Evolutionary conservation across 805 yeast species (phyloP).

Genomic region (Isabelozyma pseudorhagii): DNA sequence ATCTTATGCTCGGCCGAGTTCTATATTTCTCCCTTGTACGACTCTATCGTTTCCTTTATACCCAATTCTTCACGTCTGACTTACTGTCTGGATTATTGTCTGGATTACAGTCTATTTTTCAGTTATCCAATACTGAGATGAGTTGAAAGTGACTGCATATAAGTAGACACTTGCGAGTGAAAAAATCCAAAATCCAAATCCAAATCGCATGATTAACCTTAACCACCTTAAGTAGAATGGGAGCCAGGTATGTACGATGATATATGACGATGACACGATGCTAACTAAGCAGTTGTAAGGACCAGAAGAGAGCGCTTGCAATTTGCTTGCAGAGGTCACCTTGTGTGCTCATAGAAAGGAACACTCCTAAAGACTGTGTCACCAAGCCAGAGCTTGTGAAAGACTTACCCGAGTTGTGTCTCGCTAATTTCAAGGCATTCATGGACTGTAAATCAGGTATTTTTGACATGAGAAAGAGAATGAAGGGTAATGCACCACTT

Average conservation of each 20-base stretch:
- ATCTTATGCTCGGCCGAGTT: too few species aligned
- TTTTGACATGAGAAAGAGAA: conserved; percentile 87
- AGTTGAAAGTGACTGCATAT: neutral
- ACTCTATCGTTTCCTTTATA: too few species aligned
- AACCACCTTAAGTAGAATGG: conserved; percentile 33
- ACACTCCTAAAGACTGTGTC: conserved; percentile 86
- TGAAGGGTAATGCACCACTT: conserved; percentile 89
- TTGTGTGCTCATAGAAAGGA: conserved; percentile 85
- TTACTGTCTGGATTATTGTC: too few species aligned
- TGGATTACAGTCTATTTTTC: too few species aligned
- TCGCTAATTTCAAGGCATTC: conserved; percentile 79
- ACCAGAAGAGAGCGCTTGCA: conserved; percentile 92
- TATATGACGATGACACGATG: neutral
- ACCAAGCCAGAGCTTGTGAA: conserved; percentile 73
- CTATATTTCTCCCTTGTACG: too few species aligned
- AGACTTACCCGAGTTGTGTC: conserved; percentile 84
- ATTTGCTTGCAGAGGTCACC: conserved; percentile 95
- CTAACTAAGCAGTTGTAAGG: conserved; percentile 68
- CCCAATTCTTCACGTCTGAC: too few species aligned
- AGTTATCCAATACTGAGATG: too few species aligned
- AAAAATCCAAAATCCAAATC: neutral
- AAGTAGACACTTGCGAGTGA: too few species aligned
- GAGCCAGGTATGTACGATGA: conserved; percentile 45
- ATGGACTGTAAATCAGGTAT: conserved; percentile 89
- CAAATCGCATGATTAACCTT: neutral